A percentile compares a stretch with the other conserved stretches of the same genome.
Conservation (phyloP, 306 rosid species). For the Rosa lucieae region DNA sequence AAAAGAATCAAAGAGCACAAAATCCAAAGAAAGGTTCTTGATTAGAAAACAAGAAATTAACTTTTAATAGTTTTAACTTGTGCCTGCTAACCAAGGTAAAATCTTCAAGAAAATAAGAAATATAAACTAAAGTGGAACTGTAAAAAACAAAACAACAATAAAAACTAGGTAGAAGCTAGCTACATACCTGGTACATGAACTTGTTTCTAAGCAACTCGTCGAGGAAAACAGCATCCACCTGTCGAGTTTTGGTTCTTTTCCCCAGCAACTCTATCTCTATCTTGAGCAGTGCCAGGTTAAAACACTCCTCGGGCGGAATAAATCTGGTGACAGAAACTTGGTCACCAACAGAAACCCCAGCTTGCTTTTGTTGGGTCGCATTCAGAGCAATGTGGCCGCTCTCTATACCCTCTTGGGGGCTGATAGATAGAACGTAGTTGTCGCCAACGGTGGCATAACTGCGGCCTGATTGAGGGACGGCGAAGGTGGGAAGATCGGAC, state of each 20-base stretch:
- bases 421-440: conserved; percentile 65
- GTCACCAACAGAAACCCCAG: conserved; percentile 72
- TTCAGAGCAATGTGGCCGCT: conserved; percentile 75
- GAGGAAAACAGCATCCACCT: conserved; percentile 84
- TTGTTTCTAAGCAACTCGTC: conserved; percentile 59
- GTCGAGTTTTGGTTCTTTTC: conserved; percentile 67
- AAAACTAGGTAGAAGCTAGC: not conserved
- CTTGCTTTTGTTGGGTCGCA: conserved; percentile 79
- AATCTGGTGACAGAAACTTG: conserved; percentile 55
- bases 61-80: not conserved
- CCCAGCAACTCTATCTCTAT: conserved; percentile 80
- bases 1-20: too few relatives aligned
- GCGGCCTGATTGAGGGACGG: conserved; percentile 55
- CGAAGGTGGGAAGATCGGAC: conserved; percentile 65
- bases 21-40: too few relatives aligned
- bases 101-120: not conserved
- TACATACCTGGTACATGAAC: conserved; percentile 61
- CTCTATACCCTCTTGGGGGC: conserved; percentile 62
- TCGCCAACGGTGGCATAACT: conserved; percentile 38
- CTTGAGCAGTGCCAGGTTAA: conserved; percentile 63
- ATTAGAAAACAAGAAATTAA: not conserved
- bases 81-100: not conserved
- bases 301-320: conserved; percentile 58
- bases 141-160: not conserved
- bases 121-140: not conserved